Percentiles rank a stretch among this genome's conserved stretches.
Evolutionary conservation across 176 grass and related monocot species (phyloP).

Genomic region (Zoysia japonica): DNA sequence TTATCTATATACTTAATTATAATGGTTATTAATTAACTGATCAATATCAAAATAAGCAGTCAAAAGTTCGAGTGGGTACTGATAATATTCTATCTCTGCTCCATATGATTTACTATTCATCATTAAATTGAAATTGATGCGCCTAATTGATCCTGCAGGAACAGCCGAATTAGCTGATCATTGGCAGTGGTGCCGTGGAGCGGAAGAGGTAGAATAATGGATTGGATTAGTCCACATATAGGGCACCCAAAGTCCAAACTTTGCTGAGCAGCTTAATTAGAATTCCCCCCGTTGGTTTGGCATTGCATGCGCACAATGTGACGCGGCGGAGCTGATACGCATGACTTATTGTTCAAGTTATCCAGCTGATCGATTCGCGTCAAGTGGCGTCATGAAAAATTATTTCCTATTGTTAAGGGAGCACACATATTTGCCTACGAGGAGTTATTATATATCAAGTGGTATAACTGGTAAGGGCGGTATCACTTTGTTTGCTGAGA

Average conservation of each 20-base stretch:
- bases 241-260: not conserved
- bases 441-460: no score
- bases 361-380: not conserved
- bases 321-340: not conserved
- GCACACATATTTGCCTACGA: no score
- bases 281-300: not conserved
- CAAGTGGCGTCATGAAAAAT: not conserved
- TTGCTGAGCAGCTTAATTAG: not conserved
- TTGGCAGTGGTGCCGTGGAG: not conserved
- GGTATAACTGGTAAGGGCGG: no score
- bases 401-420: not conserved
- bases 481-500: no score
- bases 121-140: no score
- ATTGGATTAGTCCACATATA: not conserved
- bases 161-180: not conserved
- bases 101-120: not conserved
- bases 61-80: not conserved
- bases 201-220: not conserved
- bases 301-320: not conserved
- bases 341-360: not conserved
- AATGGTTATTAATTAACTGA: no score
- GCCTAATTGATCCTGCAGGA: not conserved
- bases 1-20: not conserved
- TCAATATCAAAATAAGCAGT: no score
- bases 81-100: not conserved